phyloP scores from a whole-genome alignment of 441 rosid species.

The Rhodomyrtus psidioides region DNA sequence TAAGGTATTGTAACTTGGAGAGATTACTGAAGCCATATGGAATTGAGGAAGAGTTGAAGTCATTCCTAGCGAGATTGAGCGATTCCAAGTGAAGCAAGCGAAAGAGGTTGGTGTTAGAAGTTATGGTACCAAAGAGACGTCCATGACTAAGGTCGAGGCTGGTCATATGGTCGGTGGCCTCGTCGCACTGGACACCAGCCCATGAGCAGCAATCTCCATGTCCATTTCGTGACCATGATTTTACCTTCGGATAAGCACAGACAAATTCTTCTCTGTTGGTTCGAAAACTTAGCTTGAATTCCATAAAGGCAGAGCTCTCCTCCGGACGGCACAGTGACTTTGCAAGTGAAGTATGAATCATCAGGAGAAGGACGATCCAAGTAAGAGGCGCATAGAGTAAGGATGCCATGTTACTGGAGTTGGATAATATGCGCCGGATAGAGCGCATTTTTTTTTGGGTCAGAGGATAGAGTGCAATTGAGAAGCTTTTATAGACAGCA shows the following conservation, averaged over 20 bases:
- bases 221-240: neutral
- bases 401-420: neutral
- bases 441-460: no score
- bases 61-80: neutral
- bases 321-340: neutral
- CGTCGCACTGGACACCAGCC: neutral
- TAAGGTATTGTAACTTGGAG: neutral
- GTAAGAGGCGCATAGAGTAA: neutral
- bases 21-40: neutral
- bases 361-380: neutral
- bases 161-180: neutral
- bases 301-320: neutral
- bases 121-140: neutral
- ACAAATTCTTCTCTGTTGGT: neutral
- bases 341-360: neutral
- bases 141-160: neutral
- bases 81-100: neutral
- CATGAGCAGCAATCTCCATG: neutral
- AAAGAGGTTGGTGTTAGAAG: neutral
- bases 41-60: neutral
- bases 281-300: neutral
- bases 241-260: neutral
- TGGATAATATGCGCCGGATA: neutral
- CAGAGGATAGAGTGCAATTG: neutral
- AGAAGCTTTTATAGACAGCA: neutral